Conservation (phyloP, 768 basidiomycete genomes). For the Mycena floridula region DNA sequence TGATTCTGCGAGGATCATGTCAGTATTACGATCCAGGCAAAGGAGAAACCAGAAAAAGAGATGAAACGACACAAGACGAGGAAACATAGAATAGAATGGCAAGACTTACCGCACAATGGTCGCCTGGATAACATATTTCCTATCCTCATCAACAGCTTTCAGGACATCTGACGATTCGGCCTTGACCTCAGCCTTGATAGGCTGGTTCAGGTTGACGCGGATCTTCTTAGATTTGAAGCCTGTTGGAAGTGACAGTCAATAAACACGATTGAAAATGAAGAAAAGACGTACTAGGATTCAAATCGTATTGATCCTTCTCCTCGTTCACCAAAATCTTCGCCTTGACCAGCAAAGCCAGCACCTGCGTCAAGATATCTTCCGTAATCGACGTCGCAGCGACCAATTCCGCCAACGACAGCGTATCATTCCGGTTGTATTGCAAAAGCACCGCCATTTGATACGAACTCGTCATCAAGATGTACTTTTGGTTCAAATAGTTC, state of each 20-base stretch:
- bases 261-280: background rate
- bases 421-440: constrained; percentile 91
- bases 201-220: constrained; percentile 83
- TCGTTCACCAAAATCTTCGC: constrained; percentile 87
- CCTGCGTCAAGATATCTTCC: constrained; percentile 74
- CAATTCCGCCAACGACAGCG: constrained; percentile 77
- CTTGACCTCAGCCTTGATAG: constrained; percentile 93
- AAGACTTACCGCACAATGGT: constrained; percentile 72
- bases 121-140: constrained; percentile 94
- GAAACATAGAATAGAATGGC: background rate
- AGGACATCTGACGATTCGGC: constrained; percentile 84
- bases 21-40: background rate
- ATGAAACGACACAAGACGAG: background rate
- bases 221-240: constrained; percentile 94
- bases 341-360: constrained; percentile 70
- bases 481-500: constrained; percentile 90
- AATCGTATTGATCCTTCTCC: constrained; percentile 83
- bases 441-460: constrained; percentile 92
- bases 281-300: constrained; percentile 60
- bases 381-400: constrained; percentile 71
- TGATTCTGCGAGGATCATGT: constrained; percentile 65
- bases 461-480: constrained; percentile 91
- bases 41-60: background rate
- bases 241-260: constrained; percentile 21
- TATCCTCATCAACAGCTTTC: constrained; percentile 94